Percentiles rank a stretch among this genome's conserved stretches.
Evolutionary conservation across 768 basidiomycete species (phyloP).

Genomic region (Hemileccinum rubropunctum): DNA sequence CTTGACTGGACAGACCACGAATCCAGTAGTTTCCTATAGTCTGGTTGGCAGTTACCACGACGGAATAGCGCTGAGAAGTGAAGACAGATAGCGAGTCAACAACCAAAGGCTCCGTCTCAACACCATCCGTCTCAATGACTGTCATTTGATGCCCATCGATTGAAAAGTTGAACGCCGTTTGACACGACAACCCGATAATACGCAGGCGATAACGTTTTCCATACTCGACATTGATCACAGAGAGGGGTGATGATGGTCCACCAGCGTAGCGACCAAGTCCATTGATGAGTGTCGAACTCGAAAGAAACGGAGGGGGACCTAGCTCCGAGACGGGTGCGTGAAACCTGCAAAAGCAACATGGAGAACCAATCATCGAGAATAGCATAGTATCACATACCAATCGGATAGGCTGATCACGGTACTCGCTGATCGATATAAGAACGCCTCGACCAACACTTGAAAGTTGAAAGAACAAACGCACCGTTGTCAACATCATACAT

Average conservation of each 20-base stretch:
- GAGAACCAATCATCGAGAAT: conserved; percentile 28
- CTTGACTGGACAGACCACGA: conserved; percentile 26
- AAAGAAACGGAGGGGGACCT: conserved; percentile 2
- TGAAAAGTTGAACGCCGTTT: conserved; percentile 40
- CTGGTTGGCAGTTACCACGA: conserved; percentile 36
- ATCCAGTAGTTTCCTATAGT: conserved; percentile 40
- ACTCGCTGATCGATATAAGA: conserved; percentile 14
- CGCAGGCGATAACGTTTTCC: conserved; percentile 39
- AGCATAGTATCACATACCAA: conserved; percentile 3
- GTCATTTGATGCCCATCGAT: conserved; percentile 46
- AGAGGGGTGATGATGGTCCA: conserved; percentile 32
- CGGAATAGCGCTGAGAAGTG: conserved; percentile 50
- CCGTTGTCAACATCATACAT: conserved; percentile 47
- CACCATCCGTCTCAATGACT: conserved; percentile 46
- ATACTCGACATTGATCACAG: conserved; percentile 34
- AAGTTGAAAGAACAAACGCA: conserved; percentile 7
- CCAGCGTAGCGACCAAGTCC: conserved; percentile 36
- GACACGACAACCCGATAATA: conserved; percentile 39
- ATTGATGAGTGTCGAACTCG: conserved; percentile 38
- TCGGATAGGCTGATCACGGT: conserved; percentile 44
- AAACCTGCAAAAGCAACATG: conserved; percentile 10
- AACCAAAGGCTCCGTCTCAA: conserved; percentile 35
- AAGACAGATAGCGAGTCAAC: conserved; percentile 47
- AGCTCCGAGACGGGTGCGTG: neutral
- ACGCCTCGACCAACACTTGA: neutral